Evolutionary conservation across 2,329 filamentous ascomycete genomes (phyloP).

Genomic region (Talaromyces sp.): DNA sequence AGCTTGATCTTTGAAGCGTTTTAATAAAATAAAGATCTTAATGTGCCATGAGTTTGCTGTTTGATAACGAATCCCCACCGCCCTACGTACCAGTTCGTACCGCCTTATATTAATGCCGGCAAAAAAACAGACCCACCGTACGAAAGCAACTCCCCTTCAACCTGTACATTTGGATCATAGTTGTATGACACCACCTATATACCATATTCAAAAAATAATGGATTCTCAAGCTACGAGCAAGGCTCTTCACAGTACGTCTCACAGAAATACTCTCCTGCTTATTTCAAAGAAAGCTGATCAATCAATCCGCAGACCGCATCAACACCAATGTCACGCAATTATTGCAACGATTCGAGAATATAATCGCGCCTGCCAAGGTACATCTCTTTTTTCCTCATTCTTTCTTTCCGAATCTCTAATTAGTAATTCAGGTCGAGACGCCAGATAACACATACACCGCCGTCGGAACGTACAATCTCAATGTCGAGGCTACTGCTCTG

Average conservation of each 20-base stretch:
- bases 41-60: background rate
- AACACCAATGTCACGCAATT: constrained; percentile 40
- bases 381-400: background rate
- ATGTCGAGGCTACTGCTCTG: constrained; percentile 54
- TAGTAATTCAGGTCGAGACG: constrained; percentile 38
- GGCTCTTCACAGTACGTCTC: constrained; percentile 21
- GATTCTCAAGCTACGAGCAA: constrained; percentile 26
- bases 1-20: background rate
- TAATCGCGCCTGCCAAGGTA: constrained; percentile 49
- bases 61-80: background rate
- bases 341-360: constrained; percentile 50
- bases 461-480: constrained; percentile 52
- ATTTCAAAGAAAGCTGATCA: constrained; percentile 3
- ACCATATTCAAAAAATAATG: constrained; percentile 16
- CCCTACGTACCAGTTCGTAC: background rate
- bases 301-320: constrained; percentile 34
- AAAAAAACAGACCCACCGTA: background rate
- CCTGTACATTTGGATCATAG: background rate
- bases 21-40: background rate
- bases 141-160: background rate
- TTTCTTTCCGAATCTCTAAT: background rate
- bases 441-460: constrained; percentile 51
- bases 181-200: background rate
- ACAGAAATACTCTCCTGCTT: background rate
- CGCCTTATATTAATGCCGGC: background rate